Evolutionary conservation across 768 basidiomycete genomes (phyloP).

Genomic region (Rhodotorula graminis): DNA sequence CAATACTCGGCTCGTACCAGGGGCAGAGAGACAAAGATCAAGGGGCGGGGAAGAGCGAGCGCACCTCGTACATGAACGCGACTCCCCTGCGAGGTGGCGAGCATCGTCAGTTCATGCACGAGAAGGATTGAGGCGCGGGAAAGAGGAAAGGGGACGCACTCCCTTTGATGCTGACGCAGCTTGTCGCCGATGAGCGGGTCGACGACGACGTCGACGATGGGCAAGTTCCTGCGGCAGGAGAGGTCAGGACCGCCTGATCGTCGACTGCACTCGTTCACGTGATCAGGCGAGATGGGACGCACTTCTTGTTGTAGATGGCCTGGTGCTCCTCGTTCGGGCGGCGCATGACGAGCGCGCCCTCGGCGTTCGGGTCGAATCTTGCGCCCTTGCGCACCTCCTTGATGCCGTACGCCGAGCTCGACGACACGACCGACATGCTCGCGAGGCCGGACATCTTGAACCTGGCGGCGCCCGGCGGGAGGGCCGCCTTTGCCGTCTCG

Average conservation of each 20-base stretch:
- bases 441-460: not conserved
- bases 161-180: conserved; percentile 82
- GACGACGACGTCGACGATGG: conserved; percentile 70
- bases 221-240: conserved; percentile 54
- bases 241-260: too few species aligned
- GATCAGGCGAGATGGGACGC: not conserved
- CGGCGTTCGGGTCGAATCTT: conserved; percentile 64
- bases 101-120: not conserved
- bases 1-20: too few species aligned
- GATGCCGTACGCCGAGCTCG: conserved; percentile 30
- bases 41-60: too few species aligned
- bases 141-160: conserved; percentile 54
- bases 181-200: conserved; percentile 74
- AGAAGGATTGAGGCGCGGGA: not conserved
- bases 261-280: too few species aligned
- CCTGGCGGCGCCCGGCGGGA: not conserved
- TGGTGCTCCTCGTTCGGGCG: conserved; percentile 65
- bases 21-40: too few species aligned
- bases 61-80: conserved; percentile 80
- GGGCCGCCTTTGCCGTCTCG: not conserved
- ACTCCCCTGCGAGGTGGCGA: conserved; percentile 53
- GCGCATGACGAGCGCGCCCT: conserved; percentile 81
- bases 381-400: conserved; percentile 37
- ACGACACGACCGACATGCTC: conserved; percentile 17
- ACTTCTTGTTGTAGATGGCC: conserved; percentile 68